A percentile compares a stretch with the other conserved stretches of the same genome.
Evolutionary conservation across 768 basidiomycete genomes (phyloP).

Genomic region (Hydnomerulius pinastri): DNA sequence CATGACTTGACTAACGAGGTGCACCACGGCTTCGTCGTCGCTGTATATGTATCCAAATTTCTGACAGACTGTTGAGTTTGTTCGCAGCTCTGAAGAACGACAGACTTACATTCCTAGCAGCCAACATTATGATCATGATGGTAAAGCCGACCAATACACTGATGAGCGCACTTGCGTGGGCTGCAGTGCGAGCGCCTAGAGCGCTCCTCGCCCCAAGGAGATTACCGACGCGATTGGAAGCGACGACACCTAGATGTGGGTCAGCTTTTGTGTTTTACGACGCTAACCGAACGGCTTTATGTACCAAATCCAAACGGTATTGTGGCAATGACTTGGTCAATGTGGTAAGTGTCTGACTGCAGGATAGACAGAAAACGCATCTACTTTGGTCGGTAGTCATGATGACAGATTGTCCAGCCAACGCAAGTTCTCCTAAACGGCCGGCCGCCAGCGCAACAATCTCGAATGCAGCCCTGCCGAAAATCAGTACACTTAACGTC

Average conservation of each 20-base stretch:
- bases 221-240: constrained; percentile 73
- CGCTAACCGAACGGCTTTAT: constrained; percentile 2
- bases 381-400: constrained; percentile 80
- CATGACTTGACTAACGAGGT: constrained; percentile 50
- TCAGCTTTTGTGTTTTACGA: not conserved
- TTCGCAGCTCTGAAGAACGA: not conserved
- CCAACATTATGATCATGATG: constrained; percentile 62
- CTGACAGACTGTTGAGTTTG: constrained; percentile 22
- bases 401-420: constrained; percentile 77
- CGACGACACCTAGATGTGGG: constrained; percentile 53
- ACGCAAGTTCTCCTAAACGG: constrained; percentile 60
- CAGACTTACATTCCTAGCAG: constrained; percentile 53
- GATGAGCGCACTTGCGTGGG: constrained; percentile 63
- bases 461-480: constrained; percentile 73
- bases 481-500: not conserved
- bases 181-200: constrained; percentile 52
- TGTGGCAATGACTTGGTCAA: constrained; percentile 59
- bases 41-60: constrained; percentile 70
- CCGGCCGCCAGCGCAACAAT: constrained; percentile 81
- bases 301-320: constrained; percentile 73
- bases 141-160: constrained; percentile 59
- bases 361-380: not conserved
- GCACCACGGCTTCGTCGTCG: constrained; percentile 56
- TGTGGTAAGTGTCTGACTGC: not conserved
- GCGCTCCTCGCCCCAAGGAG: constrained; percentile 62